Base-by-base conservation (phyloP, 2,329 filamentous ascomycete species). In the Alternaria metachromatica region DNA sequence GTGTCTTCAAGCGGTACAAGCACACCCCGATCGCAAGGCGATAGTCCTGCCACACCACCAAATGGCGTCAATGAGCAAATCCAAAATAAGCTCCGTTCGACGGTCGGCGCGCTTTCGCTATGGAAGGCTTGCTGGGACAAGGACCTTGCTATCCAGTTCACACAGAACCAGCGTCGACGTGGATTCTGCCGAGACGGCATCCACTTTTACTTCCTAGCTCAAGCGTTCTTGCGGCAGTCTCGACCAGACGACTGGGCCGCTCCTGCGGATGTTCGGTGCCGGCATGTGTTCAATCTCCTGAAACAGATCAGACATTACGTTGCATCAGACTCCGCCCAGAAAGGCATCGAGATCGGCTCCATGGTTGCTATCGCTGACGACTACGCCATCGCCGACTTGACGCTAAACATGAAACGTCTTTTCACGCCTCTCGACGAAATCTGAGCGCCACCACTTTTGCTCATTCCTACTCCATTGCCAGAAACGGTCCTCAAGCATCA, bases 61-160 rank as follows among this genome's bases (percentile, higher is more conserved):
- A 80, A 81, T 48, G 79, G 76, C 26, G 65, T 78, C 30, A 79
- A 85, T 23, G 80, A 85, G 51, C 83, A 84, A 41, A 65, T 74
- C 10, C 84, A 87, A 58, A 82, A 82, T 48, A 84, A 84, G 37
- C 81, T 84, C 66, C 81, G 82, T 63, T 78, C 80, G 6, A 81
- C 83, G 20, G 82, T 80, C 55, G 79, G 78, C 50, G 89, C 89
- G 15, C 82, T 93, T 44, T 87, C 90, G 66, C 90, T 91, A 71
- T 93, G 91, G 87, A 93, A 93, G 80, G 83, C 82, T 18, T 87
- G 85, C 64, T 93, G 91, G 90, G 90, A 93, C 74, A 80, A 84
- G 61, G 91, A 93, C 71, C 89, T 92, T 82, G 83, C 85, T 12
- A 81, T 86, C 41, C 90, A 93, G 73, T 93, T 92, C 65, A 87